Evolutionary conservation across 2,329 filamentous ascomycete genomes (phyloP), one percentile per base, ranked within the genome.

Genomic region (Fusarium algeriense): DNA sequence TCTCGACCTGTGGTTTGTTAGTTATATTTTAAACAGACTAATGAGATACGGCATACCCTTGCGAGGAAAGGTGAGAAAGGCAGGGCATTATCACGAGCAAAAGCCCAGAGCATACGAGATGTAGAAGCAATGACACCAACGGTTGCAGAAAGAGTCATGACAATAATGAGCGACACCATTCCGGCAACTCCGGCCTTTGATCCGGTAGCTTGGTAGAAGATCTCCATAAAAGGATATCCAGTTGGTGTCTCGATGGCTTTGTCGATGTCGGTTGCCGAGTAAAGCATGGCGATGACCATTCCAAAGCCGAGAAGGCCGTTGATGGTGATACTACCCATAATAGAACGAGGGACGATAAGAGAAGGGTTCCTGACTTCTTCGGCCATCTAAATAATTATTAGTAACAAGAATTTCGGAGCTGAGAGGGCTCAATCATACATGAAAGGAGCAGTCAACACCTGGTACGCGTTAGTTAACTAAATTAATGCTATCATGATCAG

Each of bases 261-360:
- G 6, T 76, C 71, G 5, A 76, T 69, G 13, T 75, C 64, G 13
- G 73, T 76, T 0, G 71, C 69, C 14, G 71, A 60, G 30, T 73
- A 75, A 1, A 75, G 73, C 73, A 75, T 73, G 9, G 73, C 73
- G 5, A 75, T 76, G 7, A 76, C 53, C 69, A 75, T 76, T 0
- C 67, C 73, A 4, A 75, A 58, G 28, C 73, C 73, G 15, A 75
- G 41, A 9, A 50, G 40, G 1, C 73, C 73, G 13, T 75, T 75
- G 37, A 75, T 69, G 2, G 38, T 20, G 10, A 75, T 59, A 23
- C 73, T 76, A 0, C 64, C 67, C 71, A 75, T 76, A 9, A 75
- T 75, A 1, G 73, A 76, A 12, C 62, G 57, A 3, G 73, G 73
- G 7, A 75, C 73, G 4, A 67, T 64, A 4, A 75, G 7, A 0